Evolutionary conservation across 2,329 filamentous ascomycete genomes (phyloP), one percentile per base, ranked within the genome.

Genomic region (Pseudogymnoascus sp.): DNA sequence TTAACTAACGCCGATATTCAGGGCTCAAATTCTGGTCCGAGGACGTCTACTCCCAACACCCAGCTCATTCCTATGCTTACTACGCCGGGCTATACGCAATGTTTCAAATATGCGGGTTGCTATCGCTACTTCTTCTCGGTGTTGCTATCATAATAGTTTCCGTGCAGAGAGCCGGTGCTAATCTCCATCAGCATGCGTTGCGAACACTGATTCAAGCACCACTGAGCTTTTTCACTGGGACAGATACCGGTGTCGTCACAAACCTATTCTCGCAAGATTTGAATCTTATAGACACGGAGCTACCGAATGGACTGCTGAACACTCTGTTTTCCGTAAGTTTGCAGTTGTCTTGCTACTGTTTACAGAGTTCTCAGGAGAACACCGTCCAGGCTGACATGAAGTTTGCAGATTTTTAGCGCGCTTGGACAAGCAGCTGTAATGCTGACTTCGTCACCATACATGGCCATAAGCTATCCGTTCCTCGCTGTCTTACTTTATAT

Each of bases 231-330:
- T 77, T 79, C 61, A 69, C 74, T 0, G 72, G 70, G 2, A 77
- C 74, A 0, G 76, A 79, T 63, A 74, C 73, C 11, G 77, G 77
- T n/a, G 70, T 75, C 12, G 76, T 73, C 2, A 69, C 75, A n/a
- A 80, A 80, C 62, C 68, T 75, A 20, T 80, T 80, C 66, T 75
- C 73, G n/a, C 77, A 79, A 63, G 78, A 80, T 67, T 39, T 67
- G 16, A 61, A 65, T 18, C 54, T 67, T 8, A 38, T 67, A 22
- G 65, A 67, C 50, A 64, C 60, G 8, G 65, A 67, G 57, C 47
- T 67, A 5, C 65, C 64, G 11, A 47, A 25, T n/a, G 59, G 43
- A 58, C 18, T 58, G 37, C 37, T 58, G 11, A 64, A 65, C n/a
- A 61, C 59, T 28, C 11, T 61, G 8, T 58, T 50, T 50, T 60